Conservation (phyloP, 768 basidiomycete genomes). For the Leccinum pellstonianum region DNA sequence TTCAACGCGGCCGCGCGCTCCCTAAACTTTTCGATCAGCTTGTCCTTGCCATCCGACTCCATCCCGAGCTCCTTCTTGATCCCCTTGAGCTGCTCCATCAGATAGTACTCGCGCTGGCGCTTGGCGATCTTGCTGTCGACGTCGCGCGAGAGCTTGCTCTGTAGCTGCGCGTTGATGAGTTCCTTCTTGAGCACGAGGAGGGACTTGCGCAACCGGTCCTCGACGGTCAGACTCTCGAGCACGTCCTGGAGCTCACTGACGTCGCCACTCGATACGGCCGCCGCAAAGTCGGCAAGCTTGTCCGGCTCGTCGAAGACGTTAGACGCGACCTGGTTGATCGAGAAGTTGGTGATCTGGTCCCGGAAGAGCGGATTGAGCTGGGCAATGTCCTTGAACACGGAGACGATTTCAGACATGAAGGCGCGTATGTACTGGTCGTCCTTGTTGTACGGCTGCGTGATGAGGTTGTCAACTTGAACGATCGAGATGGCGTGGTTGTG, state of each 20-base stretch:
- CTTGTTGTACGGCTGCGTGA: constrained; percentile 80
- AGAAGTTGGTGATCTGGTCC: constrained; percentile 96
- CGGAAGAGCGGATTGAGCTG: constrained; percentile 97
- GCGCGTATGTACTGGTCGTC: constrained; percentile 95
- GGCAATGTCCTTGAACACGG: constrained; percentile 98
- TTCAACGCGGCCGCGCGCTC: constrained; percentile 76
- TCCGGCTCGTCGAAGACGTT: constrained; percentile 98
- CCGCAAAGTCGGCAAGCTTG: constrained; percentile 95
- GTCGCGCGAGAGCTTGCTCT: constrained; percentile 88
- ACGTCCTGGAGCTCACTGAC: constrained; percentile 92
- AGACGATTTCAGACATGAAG: constrained; percentile 94
- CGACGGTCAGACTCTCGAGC: constrained; percentile 80
- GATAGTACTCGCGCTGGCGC: constrained; percentile 89
- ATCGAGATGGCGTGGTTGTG: constrained; percentile 82
- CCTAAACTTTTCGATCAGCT: constrained; percentile 88
- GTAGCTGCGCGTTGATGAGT: constrained; percentile 93
- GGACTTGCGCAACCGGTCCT: constrained; percentile 87
- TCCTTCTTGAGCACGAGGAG: constrained; percentile 96
- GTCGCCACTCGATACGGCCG: constrained; percentile 92
- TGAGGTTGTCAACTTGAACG: constrained; percentile 83
- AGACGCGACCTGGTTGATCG: constrained; percentile 85
- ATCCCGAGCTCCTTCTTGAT: constrained; percentile 97
- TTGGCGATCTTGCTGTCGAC: constrained; percentile 95
- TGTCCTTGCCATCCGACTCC: constrained; percentile 94
- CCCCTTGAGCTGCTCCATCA: constrained; percentile 95